Conservation (phyloP, 2,329 filamentous ascomycete species). For the Aureobasidium sp. region DNA sequence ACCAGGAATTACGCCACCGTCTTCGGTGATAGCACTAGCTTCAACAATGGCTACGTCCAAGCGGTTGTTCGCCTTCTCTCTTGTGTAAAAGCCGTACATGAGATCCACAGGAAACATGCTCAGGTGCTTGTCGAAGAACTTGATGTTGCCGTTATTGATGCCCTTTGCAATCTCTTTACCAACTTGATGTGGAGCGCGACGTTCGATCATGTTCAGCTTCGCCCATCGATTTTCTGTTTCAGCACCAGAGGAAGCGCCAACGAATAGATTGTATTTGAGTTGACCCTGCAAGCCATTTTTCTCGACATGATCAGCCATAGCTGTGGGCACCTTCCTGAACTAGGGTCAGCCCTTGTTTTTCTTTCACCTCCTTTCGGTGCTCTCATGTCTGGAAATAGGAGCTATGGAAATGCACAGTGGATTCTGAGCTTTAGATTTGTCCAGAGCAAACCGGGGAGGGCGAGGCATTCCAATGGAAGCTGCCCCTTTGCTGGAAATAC, state of each 20-base stretch:
- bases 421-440: background rate
- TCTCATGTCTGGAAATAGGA: background rate
- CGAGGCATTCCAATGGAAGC: background rate
- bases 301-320: conserved; percentile 82
- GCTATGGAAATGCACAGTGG: background rate
- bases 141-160: conserved; percentile 80
- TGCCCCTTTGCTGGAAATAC: background rate
- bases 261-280: conserved; percentile 80
- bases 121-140: conserved; percentile 90
- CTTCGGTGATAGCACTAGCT: conserved; percentile 77
- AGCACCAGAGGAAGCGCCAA: conserved; percentile 80
- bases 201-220: conserved; percentile 81
- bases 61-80: conserved; percentile 64
- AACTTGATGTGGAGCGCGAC: conserved; percentile 78
- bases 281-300: conserved; percentile 77
- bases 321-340: conserved; percentile 70
- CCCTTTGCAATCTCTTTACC: conserved; percentile 86
- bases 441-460: background rate
- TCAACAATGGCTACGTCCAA: conserved; percentile 77
- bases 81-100: conserved; percentile 70
- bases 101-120: conserved; percentile 87
- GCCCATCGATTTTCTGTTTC: conserved; percentile 93
- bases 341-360: conserved; percentile 16
- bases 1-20: conserved; percentile 82
- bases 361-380: too few species aligned